Conservation (phyloP, 257 asterid genomes). For the Solanum clarkiae region DNA sequence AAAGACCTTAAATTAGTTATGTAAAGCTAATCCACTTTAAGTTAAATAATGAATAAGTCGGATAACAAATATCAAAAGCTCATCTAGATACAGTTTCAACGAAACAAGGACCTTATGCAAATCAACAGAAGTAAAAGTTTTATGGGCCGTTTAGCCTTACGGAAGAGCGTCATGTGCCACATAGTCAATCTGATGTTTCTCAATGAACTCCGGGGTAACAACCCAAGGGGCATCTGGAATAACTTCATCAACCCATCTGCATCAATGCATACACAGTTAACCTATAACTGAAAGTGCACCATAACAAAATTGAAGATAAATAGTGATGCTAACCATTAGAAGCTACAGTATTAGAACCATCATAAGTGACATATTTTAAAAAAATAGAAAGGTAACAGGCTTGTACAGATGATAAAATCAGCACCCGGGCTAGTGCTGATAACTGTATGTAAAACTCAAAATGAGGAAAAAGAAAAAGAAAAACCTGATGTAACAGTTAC, state of each 20-base stretch:
- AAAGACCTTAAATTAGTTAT: background rate
- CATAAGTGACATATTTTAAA: background rate
- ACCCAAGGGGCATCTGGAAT: conserved; percentile 99
- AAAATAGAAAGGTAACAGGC: background rate
- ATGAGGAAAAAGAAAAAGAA: background rate
- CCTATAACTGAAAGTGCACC: background rate
- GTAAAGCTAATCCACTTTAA: background rate
- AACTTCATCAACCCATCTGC: conserved; percentile 99
- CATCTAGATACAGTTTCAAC: background rate
- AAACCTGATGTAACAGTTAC: background rate
- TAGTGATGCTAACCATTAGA: background rate
- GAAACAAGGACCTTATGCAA: background rate
- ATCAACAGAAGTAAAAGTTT: background rate
- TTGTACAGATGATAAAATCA: background rate
- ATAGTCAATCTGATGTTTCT: conserved; percentile 67
- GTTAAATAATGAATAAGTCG: background rate
- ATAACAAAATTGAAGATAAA: background rate
- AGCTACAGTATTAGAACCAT: background rate
- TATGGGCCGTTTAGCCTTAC: conserved; percentile 36
- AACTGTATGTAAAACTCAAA: background rate
- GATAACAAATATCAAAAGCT: background rate
- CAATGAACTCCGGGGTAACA: conserved; percentile 77
- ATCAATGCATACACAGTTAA: conserved; percentile 1
- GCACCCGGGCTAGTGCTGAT: background rate
- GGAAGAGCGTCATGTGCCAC: conserved; percentile 98